phyloP scores from a whole-genome alignment of 2,329 filamentous ascomycete species.

The Paracorniculantispora psalliotae region DNA sequence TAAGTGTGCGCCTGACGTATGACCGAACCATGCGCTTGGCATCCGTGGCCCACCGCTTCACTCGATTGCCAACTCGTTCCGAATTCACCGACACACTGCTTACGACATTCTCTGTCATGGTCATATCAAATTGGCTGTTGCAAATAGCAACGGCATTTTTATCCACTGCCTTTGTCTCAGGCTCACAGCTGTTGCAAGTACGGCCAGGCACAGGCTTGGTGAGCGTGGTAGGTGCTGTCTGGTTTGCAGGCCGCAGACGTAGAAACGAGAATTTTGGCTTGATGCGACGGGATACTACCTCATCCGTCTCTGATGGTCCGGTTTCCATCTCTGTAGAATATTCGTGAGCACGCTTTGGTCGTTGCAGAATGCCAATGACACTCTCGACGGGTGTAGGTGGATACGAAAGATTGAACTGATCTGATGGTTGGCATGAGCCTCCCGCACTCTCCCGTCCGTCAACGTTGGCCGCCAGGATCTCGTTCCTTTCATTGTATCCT shows the following conservation, averaged over 20 bases:
- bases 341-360: constrained; percentile 7
- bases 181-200: neutral
- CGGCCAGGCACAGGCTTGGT: neutral
- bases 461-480: constrained; percentile 6
- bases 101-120: constrained; percentile 1
- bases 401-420: constrained; percentile 32
- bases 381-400: constrained; percentile 21
- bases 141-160: neutral
- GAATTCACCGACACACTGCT: constrained; percentile 15
- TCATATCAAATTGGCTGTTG: neutral
- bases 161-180: neutral
- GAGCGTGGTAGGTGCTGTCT: neutral
- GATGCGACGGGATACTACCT: neutral
- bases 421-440: constrained; percentile 22
- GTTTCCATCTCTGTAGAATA: neutral
- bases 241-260: neutral
- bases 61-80: constrained; percentile 22
- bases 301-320: neutral
- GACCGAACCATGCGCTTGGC: constrained; percentile 29
- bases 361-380: constrained; percentile 13
- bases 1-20: constrained; percentile 28
- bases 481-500: neutral
- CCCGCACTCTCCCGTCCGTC: constrained; percentile 10
- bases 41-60: constrained; percentile 31
- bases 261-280: constrained; percentile 12